Conservation (phyloP, 2,329 filamentous ascomycete genomes). For the Sphaerulina musiva region DNA sequence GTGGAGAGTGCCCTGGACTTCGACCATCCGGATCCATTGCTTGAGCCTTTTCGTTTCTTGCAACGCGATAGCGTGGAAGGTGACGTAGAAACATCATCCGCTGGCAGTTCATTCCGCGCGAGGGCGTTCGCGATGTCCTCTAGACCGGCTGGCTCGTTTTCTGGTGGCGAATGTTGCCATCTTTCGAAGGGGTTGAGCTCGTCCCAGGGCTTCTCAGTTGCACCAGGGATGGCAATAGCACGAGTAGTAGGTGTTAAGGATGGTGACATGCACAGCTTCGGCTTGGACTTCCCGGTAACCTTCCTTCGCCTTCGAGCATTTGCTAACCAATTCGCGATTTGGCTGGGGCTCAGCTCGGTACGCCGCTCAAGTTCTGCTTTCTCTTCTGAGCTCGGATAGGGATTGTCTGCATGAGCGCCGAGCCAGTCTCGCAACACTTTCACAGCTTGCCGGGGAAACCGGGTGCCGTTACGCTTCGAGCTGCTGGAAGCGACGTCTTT, state of each 20-base stretch:
- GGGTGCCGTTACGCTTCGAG: slow-evolving; percentile 50
- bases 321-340: slow-evolving; percentile 88
- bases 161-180: slow-evolving; percentile 63
- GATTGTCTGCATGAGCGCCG: slow-evolving; percentile 68
- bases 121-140: slow-evolving; percentile 59
- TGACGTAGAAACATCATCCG: slow-evolving; percentile 22
- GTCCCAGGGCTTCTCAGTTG: slow-evolving; percentile 31
- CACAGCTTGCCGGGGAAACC: slow-evolving; percentile 74
- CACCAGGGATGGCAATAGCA: slow-evolving; percentile 68
- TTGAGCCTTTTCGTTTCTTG: slow-evolving; percentile 45
- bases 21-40: slow-evolving; percentile 45
- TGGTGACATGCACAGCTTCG: slow-evolving; percentile 48
- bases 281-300: slow-evolving; percentile 48
- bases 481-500: slow-evolving; percentile 33
- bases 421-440: slow-evolving; percentile 81
- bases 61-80: slow-evolving; percentile 27
- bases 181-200: slow-evolving; percentile 60
- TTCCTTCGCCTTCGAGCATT: slow-evolving; percentile 82
- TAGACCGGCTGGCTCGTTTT: slow-evolving; percentile 61
- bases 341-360: slow-evolving; percentile 73
- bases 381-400: slow-evolving; percentile 82
- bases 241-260: slow-evolving; percentile 55
- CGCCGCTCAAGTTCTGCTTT: slow-evolving; percentile 71
- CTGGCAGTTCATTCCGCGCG: slow-evolving; percentile 29
- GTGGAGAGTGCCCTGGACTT: slow-evolving; percentile 45